Evolutionary conservation across 495 filamentous ascomycete genomes (phyloP), one percentile per base, ranked within the genome.

Genomic region (Rhypophila decipiens): DNA sequence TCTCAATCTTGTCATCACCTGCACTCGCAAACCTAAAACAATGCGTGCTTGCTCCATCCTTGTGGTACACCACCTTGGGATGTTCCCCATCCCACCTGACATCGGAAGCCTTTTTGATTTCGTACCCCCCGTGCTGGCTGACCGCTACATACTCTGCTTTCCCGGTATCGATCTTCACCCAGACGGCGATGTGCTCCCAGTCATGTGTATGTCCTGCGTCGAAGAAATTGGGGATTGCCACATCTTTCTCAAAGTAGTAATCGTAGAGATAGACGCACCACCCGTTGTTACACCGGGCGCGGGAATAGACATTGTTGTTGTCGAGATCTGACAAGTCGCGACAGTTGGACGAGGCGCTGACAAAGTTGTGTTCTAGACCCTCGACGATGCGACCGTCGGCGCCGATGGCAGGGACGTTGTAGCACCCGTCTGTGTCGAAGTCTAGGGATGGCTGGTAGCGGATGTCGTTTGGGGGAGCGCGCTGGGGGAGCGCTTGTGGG

Each of bases 211-310:
- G 69, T 17, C 69, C 67, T 2, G 36, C 42, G 31, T 67, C 64
- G 13, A 59, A 4, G 29, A 68, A 51, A 48, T 68, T 51, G 38
- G 60, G 31, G 19, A 66, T 38, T 0, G 64, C 54, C 1, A 70
- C 65, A 53, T 74, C 70, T 55, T 72, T 74, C 53, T 72, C 69
- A 23, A 72, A 74, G 56, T 71, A 74, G 52, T 71, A 71, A 42
- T 65, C 67, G 57, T 74, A 74, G 24, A 74, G 24, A 51, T 69
- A 68, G 21, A 64, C 46, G 52, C 70, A 74, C 66, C 64, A 71
- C 21, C 67, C 65, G 51, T 59, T 63, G 46, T 74, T 72, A 54
- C 70, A 72, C 19, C 68, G 63, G 47, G 60, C 57, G 4, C 70
- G 66, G 10, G 65, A 64, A 52, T 73, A 73, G 41, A 71, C 68